Evolutionary conservation across 768 basidiomycete genomes (phyloP).

Genomic region (Panus rudis): DNA sequence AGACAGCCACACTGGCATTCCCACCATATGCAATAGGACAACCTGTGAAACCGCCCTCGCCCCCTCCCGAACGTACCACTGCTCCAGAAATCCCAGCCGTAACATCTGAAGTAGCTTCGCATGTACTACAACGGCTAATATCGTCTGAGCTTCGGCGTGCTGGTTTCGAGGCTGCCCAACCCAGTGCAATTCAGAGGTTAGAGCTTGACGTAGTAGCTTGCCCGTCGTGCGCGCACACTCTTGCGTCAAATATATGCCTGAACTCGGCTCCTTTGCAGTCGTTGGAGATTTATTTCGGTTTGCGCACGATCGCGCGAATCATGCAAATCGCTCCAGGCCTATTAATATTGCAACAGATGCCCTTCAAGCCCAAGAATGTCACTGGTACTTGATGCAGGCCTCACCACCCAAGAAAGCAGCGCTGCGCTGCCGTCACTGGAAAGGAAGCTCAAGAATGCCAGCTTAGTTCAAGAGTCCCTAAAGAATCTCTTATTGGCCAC

Average conservation of each 20-base stretch:
- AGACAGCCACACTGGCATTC: no score
- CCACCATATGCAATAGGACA: no score
- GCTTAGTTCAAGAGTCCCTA: constrained; percentile 75
- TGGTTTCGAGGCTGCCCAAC: constrained; percentile 52
- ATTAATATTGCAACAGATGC: constrained; percentile 61
- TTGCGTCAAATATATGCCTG: no score
- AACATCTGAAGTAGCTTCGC: constrained; percentile 53
- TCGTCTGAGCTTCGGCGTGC: constrained; percentile 47
- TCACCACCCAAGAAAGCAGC: constrained; percentile 74
- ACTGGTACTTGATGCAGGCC: constrained; percentile 35
- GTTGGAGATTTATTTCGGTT: constrained; percentile 59
- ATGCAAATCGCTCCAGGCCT: constrained; percentile 62
- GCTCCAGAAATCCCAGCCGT: constrained; percentile 50
- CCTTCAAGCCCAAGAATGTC: constrained; percentile 18
- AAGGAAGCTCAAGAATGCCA: constrained; percentile 77
- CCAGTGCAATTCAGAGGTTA: constrained; percentile 44
- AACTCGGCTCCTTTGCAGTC: constrained; percentile 37
- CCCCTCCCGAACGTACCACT: constrained; percentile 17
- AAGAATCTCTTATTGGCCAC: constrained; percentile 74
- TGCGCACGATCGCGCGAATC: constrained; percentile 74
- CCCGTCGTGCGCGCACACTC: constrained; percentile 30
- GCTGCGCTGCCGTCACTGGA: constrained; percentile 75
- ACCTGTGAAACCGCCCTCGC: constrained; percentile 6
- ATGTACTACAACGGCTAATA: constrained; percentile 51
- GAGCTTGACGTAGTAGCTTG: constrained; percentile 64